A percentile compares a stretch with the other conserved stretches of the same genome.
Evolutionary conservation across 257 asterid genomes (phyloP).

Genomic region (Solanum acaule): DNA sequence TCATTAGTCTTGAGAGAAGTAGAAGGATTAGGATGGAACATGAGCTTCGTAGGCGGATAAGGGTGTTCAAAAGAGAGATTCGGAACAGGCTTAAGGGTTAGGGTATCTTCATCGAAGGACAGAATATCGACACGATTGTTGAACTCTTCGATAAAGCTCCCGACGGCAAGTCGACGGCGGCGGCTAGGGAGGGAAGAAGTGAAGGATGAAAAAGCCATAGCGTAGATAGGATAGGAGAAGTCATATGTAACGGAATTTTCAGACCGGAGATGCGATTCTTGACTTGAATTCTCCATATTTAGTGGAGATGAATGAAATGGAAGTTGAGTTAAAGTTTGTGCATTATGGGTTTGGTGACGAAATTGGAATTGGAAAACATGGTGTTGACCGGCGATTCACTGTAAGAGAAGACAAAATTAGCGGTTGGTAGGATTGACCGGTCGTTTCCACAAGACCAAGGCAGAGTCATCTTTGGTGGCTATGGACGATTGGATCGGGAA

Average conservation of each 20-base stretch:
- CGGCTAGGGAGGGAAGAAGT: slow-evolving; percentile 8
- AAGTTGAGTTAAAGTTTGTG: not conserved
- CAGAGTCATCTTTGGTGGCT: not conserved
- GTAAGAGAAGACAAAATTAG: not conserved
- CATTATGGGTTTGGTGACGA: not conserved
- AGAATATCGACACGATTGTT: slow-evolving; percentile 72
- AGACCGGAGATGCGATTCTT: slow-evolving; percentile 29
- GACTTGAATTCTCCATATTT: slow-evolving; percentile 40
- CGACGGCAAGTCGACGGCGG: slow-evolving; percentile 56
- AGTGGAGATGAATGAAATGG: not conserved
- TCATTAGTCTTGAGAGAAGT: slow-evolving; percentile 26
- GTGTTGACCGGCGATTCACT: not conserved
- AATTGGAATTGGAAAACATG: not conserved
- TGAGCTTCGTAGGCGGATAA: slow-evolving; percentile 81
- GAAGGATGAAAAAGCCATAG: slow-evolving; percentile 59
- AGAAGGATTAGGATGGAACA: slow-evolving; percentile 57
- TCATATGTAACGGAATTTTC: slow-evolving; percentile 46
- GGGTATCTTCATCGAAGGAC: slow-evolving; percentile 55
- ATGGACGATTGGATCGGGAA: not conserved
- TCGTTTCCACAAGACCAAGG: not conserved
- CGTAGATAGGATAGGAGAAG: slow-evolving; percentile 54
- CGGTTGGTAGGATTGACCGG: not conserved
- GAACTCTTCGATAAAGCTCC: slow-evolving; percentile 64
- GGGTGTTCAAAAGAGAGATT: slow-evolving; percentile 74
- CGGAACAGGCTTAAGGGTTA: slow-evolving; percentile 37